These are phyloP conservation scores for Blastobotrys illinoisensis DNA, from an alignment of 1,139 yeast genomes.

Conservation along the genomic window DNA sequence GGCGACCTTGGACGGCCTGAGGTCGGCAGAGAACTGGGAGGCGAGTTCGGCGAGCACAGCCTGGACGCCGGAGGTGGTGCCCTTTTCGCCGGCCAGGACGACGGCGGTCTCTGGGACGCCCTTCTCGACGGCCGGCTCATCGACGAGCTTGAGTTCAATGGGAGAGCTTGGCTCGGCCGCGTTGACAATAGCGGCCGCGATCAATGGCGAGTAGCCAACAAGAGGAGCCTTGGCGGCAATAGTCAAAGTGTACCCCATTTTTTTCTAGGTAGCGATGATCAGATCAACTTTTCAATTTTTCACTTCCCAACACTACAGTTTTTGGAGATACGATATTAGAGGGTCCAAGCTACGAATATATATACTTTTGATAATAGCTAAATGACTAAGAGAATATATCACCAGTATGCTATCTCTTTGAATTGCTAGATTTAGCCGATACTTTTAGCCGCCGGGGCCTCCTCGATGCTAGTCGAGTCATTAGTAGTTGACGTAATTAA, in stretches of 20 bases:
- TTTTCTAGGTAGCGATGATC: background rate
- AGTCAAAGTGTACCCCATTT: slow-evolving; percentile 36
- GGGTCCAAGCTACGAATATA: too few species aligned
- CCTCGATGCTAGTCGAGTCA: too few species aligned
- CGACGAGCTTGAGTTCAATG: slow-evolving; percentile 56
- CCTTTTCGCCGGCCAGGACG: slow-evolving; percentile 42
- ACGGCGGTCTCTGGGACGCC: slow-evolving; percentile 36
- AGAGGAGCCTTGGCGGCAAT: slow-evolving; percentile 83
- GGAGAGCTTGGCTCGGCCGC: slow-evolving; percentile 41
- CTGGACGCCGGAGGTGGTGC: slow-evolving; percentile 42
- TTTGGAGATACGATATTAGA: too few species aligned
- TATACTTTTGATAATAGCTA: too few species aligned
- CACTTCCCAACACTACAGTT: background rate
- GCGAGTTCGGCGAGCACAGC: slow-evolving; percentile 45
- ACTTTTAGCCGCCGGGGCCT: background rate
- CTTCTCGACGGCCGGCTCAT: slow-evolving; percentile 33
- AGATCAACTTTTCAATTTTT: background rate
- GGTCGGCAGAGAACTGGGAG: slow-evolving; percentile 39
- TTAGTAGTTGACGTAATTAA: too few species aligned
- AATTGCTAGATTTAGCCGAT: background rate
- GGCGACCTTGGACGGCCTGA: slow-evolving; percentile 19
- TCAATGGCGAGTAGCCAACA: slow-evolving; percentile 72
- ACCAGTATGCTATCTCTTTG: background rate
- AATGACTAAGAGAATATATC: background rate
- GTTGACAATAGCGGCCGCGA: slow-evolving; percentile 74